phyloP scores from a whole-genome alignment of 2,329 filamentous ascomycete genomes.

The Alternaria sp. region DNA sequence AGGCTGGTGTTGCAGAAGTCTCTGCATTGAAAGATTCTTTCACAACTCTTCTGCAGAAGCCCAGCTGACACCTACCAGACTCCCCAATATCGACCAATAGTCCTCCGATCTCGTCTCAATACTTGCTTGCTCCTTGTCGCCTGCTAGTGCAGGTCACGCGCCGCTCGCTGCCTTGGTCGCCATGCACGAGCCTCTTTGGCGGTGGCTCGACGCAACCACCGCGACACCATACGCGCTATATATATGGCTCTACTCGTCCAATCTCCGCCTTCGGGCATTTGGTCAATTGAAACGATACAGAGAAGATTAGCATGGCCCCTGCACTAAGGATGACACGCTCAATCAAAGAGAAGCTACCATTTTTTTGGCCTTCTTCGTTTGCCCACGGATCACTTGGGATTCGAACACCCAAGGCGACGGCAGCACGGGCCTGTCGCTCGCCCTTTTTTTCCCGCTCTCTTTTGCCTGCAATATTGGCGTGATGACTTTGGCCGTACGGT shows the following conservation, averaged over 20 bases:
- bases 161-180: conserved; percentile 6
- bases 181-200: neutral
- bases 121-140: neutral
- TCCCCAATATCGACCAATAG: neutral
- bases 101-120: neutral
- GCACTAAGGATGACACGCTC: conserved; percentile 87
- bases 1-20: neutral
- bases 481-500: neutral
- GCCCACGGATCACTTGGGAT: neutral
- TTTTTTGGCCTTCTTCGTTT: conserved; percentile 22
- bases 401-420: neutral
- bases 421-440: neutral
- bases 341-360: conserved; percentile 47
- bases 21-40: neutral
- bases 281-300: conserved; percentile 48
- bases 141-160: neutral
- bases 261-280: conserved; percentile 26
- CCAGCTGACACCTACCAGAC: neutral
- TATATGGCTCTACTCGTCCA: neutral
- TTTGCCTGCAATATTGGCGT: neutral
- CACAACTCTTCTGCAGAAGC: neutral
- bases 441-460: neutral
- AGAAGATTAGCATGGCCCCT: conserved; percentile 63
- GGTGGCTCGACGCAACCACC: neutral
- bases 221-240: neutral